Evolutionary conservation across 805 yeast genomes (phyloP), one percentile per base, ranked within the genome.

Genomic region (Soucietia sequanensis): DNA sequence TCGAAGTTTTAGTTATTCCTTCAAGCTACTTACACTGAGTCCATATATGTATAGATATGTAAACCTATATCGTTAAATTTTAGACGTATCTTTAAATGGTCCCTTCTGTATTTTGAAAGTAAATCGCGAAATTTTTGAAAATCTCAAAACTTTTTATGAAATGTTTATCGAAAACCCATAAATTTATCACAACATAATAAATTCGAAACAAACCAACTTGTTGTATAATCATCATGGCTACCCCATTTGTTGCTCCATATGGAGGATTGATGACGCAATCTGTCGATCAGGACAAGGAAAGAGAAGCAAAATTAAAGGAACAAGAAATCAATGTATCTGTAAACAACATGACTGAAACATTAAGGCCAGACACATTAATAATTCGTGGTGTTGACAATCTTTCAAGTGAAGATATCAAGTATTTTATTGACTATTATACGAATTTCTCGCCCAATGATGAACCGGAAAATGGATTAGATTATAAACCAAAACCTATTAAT

Each of bases 321-420:
- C 69, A 67, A 37, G 45, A 56, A 30, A 55, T 64, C 13, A 61
- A 61, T 21, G 60, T 68, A 9, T 37, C 30, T 4, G 54, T 60
- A 22, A 52, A 62, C 32, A 67, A 66, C 15, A 37, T 41, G 28
- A 40, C 56, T 5, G 65, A 67, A 38, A 48, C 48, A 2, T 37
- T 66, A 23, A 52, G 81, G 31, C 70, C 74, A 2, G 75, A 72
- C 20, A 70, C 81, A 0, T 42, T 82, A 13, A 65, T 60, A 36
- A 42, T 82, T 4, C 52, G 62, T 28, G 90, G 90, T 14, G 88
- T 82, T 3, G 85, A 81, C 41, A 76, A 72, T 35, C 61, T 82
- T 30, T 70, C 81, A 27, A 78, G 85, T 6, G 66, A 71, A 31
- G 81, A 79, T 36, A 73, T 82, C 44, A 77, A 77, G 54, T 52